A percentile compares a stretch with the other conserved stretches of the same genome.
Evolutionary conservation across 768 basidiomycete genomes (phyloP).

Genomic region (Tremella fuciformis): DNA sequence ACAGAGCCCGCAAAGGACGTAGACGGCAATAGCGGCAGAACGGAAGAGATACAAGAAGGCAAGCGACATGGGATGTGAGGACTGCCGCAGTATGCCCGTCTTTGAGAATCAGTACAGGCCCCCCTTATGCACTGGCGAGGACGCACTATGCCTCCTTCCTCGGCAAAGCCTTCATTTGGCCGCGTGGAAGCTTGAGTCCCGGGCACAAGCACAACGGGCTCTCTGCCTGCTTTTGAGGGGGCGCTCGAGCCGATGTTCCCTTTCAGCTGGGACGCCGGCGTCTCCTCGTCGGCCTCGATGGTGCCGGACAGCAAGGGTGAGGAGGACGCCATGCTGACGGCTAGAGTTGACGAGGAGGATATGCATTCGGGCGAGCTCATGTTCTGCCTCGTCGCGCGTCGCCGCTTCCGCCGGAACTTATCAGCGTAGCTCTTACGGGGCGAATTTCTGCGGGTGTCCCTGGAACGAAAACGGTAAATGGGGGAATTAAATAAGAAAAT

Average conservation of each 20-base stretch:
- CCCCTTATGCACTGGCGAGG: background rate
- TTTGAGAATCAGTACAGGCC: constrained; percentile 9
- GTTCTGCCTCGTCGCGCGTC: too few relatives aligned
- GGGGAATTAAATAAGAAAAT: too few relatives aligned
- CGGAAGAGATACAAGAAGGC: constrained; percentile 87
- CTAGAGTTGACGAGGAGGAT: too few relatives aligned
- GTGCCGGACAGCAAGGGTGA: constrained; percentile 64
- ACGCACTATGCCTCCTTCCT: constrained; percentile 66
- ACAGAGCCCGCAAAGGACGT: constrained; percentile 79
- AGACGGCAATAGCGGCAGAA: constrained; percentile 79
- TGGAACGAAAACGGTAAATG: too few relatives aligned
- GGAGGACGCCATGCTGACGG: constrained; percentile 46
- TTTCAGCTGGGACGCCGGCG: constrained; percentile 17
- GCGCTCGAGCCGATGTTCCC: constrained; percentile 49
- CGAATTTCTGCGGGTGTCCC: too few relatives aligned
- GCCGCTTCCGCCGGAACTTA: too few relatives aligned
- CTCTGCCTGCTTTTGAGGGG: constrained; percentile 55
- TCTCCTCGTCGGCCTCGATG: constrained; percentile 78
- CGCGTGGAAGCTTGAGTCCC: constrained; percentile 50
- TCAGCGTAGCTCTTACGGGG: too few relatives aligned
- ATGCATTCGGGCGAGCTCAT: too few relatives aligned
- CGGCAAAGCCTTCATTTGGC: constrained; percentile 53
- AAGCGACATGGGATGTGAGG: constrained; percentile 63
- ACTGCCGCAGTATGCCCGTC: constrained; percentile 42
- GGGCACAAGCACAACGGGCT: constrained; percentile 39